Percentiles rank a stretch among this genome's conserved stretches.
Conservation (phyloP, 2,329 filamentous ascomycete genomes). For the Fonsecaea pugnacius region DNA sequence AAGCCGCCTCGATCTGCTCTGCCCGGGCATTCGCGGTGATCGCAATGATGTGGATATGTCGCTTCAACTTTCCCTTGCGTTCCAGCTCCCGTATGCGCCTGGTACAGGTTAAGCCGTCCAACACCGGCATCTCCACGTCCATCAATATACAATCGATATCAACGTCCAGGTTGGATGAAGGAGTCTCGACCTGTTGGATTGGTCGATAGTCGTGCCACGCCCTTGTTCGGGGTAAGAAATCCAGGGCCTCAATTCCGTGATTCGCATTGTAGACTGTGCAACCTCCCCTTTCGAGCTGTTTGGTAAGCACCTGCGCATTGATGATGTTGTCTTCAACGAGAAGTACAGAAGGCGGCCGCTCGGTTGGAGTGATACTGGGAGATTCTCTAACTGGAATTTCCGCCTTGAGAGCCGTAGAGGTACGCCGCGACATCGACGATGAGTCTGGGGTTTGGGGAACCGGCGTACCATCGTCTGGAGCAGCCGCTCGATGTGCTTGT, state of each 20-base stretch:
- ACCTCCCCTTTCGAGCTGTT: conserved; percentile 43
- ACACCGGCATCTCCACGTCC: conserved; percentile 82
- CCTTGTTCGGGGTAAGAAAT: conserved; percentile 41
- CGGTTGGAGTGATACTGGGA: not conserved
- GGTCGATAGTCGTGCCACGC: conserved; percentile 22
- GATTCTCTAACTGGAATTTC: not conserved
- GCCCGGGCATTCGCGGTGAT: conserved; percentile 42
- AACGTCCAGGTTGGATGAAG: conserved; percentile 13
- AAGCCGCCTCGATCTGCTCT: conserved; percentile 72
- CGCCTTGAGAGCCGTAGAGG: not conserved
- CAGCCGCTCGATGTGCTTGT: conserved; percentile 42
- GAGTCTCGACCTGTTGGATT: not conserved
- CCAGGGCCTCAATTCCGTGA: conserved; percentile 50
- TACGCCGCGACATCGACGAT: not conserved
- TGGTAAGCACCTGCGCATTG: conserved; percentile 46
- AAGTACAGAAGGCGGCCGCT: conserved; percentile 38
- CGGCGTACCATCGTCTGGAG: conserved; percentile 4
- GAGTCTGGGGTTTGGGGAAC: not conserved
- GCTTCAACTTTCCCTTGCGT: conserved; percentile 48
- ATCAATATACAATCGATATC: conserved; percentile 69
- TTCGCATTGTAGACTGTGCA: conserved; percentile 43
- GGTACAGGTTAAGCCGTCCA: conserved; percentile 77
- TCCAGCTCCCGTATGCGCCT: conserved; percentile 71
- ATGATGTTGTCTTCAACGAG: conserved; percentile 52
- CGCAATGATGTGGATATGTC: conserved; percentile 29